Percentiles rank a stretch among this genome's conserved stretches.
These are phyloP conservation scores for Dothistroma pini DNA, from an alignment of 2,329 filamentous ascomycete genomes.

Conservation along the genomic window DNA sequence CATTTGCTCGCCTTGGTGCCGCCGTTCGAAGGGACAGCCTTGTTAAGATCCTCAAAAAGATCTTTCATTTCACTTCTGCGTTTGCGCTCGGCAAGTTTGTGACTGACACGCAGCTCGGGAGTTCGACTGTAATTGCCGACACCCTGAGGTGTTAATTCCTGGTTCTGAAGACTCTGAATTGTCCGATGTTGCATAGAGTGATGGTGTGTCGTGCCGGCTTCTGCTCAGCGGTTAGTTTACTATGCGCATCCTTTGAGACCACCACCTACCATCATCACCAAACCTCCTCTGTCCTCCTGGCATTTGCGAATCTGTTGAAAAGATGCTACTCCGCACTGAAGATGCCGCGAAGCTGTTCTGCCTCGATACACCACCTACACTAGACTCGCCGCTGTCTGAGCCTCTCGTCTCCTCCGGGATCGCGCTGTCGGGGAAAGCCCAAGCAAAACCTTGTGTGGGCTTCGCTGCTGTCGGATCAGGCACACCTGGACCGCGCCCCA, in stretches of 20 bases:
- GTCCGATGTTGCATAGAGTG: conserved; percentile 73
- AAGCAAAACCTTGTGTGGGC: conserved; percentile 77
- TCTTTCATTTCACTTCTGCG: conserved; percentile 85
- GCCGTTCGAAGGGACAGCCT: conserved; percentile 73
- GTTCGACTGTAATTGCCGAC: conserved; percentile 77
- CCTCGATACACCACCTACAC: conserved; percentile 56
- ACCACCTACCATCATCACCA: conserved; percentile 53
- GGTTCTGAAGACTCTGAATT: conserved; percentile 60
- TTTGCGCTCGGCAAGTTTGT: conserved; percentile 82
- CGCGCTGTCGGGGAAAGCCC: conserved; percentile 76
- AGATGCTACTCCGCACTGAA: conserved; percentile 75
- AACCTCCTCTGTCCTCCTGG: conserved; percentile 69
- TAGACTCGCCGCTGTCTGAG: conserved; percentile 49
- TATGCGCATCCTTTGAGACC: conserved; percentile 3
- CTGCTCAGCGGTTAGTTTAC: conserved; percentile 24
- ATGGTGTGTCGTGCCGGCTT: conserved; percentile 58
- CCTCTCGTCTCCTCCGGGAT: conserved; percentile 51
- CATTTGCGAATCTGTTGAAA: conserved; percentile 68
- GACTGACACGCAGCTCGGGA: conserved; percentile 75
- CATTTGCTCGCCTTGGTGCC: conserved; percentile 85
- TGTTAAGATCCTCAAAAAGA: conserved; percentile 74
- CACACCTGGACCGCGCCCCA: conserved; percentile 61
- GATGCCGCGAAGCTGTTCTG: conserved; percentile 73
- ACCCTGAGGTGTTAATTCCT: conserved; percentile 52
- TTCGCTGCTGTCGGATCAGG: conserved; percentile 63